Conservation (phyloP, 148 eudicot genomes). For the Persicaria tinctoria region DNA sequence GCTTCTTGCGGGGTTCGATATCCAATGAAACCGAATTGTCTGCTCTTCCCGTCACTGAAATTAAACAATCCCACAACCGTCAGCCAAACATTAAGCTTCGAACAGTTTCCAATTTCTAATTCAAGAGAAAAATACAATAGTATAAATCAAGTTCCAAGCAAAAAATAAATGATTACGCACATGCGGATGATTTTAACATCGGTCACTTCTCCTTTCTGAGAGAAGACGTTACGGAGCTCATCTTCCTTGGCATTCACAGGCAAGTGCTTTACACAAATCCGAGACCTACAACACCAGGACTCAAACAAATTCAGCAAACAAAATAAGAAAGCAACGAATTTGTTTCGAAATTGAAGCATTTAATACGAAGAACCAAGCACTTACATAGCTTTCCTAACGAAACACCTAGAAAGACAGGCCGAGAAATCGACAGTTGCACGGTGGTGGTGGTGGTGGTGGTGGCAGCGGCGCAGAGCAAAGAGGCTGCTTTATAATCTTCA, state of each 20-base stretch:
- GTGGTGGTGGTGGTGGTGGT: neutral
- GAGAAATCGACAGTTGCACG: neutral
- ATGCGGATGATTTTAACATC: constrained; percentile 80
- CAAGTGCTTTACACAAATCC: constrained; percentile 76
- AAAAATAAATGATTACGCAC: constrained; percentile 26
- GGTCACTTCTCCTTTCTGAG: constrained; percentile 86
- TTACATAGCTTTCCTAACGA: neutral
- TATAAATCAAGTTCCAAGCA: neutral
- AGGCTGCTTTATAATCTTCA: too few relatives aligned
- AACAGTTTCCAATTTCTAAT: neutral
- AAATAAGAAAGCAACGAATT: neutral
- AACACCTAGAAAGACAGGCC: neutral
- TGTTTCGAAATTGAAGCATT: neutral
- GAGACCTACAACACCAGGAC: constrained; percentile 46
- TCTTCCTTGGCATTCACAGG: constrained; percentile 66
- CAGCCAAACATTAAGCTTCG: neutral
- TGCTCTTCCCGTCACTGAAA: constrained; percentile 80
- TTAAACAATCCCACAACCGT: neutral
- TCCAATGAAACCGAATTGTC: constrained; percentile 90
- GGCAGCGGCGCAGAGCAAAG: too few relatives aligned
- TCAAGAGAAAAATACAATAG: neutral
- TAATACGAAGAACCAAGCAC: neutral
- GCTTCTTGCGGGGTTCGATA: constrained; percentile 76
- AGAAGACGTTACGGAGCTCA: constrained; percentile 63
- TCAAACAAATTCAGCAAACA: neutral